Base-by-base conservation (phyloP, 208 protist species). In the Trypanosoma conorhini region DNA sequence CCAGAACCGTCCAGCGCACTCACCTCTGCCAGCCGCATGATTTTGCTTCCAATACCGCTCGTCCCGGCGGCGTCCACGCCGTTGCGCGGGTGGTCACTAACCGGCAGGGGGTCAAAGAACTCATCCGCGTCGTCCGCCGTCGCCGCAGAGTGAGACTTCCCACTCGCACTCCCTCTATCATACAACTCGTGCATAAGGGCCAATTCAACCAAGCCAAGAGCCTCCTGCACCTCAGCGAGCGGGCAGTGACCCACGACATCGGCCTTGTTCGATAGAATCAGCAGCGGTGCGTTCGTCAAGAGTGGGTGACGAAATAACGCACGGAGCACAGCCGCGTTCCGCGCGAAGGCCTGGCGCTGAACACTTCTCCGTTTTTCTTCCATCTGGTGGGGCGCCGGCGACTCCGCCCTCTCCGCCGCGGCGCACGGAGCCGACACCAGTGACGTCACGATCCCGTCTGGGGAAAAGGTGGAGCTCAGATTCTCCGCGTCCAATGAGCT, bases 201-300 rank as follows among this genome's bases (percentile, higher is more conserved):
- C 57, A 91, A 60, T 15, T 86, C 84, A 4, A 77, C 72, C 24
- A 98, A 54, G 30, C 76, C 64, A 38, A 98, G 75, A 26, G 70
- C 83, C 19, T 90, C 82, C 50, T 95, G 83, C 42, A 98, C 44
- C 58, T 80, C 76, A 19, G 67, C 50, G 0, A 87, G 65, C 3
- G 76, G 44, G 48, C 94, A 33, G 51, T 96, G 89, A 12, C 80
- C 42, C 5, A 79, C 70, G 30, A 72, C 72, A 67, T 98, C 96
- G 40, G 84, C 75, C 70, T 99, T 99, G 82, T 99, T 99, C 24
- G 89, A 92, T 26, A 96, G 91, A 17, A 99, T 82, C 3, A 99
- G 77, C 0, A 99, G 65, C 0, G 89, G 73, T 22, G 94, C 90
- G 46, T 86, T 78, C 7, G 59, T 51, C 48, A 98, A 87, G 42